These are phyloP conservation scores for Diversispora epigaea DNA, from an alignment of 192 early-diverging fungal genomes.

Conservation along the genomic window DNA sequence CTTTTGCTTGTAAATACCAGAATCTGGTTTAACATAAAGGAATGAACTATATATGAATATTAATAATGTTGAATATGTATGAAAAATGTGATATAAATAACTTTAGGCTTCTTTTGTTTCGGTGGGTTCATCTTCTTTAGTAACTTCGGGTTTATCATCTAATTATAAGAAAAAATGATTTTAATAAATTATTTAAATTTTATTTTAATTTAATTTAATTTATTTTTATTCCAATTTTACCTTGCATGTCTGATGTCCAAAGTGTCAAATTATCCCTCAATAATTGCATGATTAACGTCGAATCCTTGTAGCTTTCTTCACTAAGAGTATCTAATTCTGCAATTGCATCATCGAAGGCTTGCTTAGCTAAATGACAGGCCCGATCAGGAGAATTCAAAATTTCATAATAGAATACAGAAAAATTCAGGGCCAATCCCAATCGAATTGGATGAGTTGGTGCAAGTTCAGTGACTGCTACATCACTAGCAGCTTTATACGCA, in stretches of 20 bases:
- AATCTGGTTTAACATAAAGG: neutral
- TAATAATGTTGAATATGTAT: constrained; percentile 14
- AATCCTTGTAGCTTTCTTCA: constrained; percentile 99
- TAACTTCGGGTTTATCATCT: constrained; percentile 29
- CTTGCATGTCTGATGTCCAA: constrained; percentile 97
- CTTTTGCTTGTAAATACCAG: neutral
- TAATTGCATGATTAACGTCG: constrained; percentile 99
- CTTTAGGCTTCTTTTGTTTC: constrained; percentile 6
- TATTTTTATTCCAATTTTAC: constrained; percentile 38
- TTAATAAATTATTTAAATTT: neutral
- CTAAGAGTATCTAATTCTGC: constrained; percentile 97
- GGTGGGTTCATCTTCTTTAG: constrained; percentile 24
- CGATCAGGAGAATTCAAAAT: constrained; percentile 97
- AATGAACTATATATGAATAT: constrained; percentile 9
- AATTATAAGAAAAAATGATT: neutral
- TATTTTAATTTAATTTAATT: neutral
- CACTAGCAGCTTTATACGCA: constrained; percentile 94
- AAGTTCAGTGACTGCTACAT: constrained; percentile 91
- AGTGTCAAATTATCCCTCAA: constrained; percentile 98
- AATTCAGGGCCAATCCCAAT: constrained; percentile 96
- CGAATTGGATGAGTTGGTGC: constrained; percentile 98
- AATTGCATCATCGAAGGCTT: constrained; percentile 99
- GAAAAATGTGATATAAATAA: constrained; percentile 6
- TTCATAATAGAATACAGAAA: constrained; percentile 99
- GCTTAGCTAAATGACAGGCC: constrained; percentile 89